Evolutionary conservation across 2,329 filamentous ascomycete genomes (phyloP), one percentile per base, ranked within the genome.

Genomic region (Elsinoe australis): DNA sequence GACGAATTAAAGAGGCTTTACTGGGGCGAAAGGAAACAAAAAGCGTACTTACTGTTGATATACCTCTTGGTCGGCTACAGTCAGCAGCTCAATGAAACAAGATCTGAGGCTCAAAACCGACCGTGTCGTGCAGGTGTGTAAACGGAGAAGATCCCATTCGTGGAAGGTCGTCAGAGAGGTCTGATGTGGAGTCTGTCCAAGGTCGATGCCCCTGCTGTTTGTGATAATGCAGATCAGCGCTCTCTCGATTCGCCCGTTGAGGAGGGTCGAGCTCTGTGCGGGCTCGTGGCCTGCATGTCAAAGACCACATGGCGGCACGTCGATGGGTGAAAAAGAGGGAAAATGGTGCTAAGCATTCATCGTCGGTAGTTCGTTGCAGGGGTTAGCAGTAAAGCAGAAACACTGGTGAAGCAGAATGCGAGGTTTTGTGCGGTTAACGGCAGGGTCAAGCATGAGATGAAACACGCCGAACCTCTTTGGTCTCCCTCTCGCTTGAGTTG

Each of bases 221-320:
- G 15, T 31, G 22, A 31, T 32, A 44, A 44, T 32, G 39, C 39
- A 32, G 39, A 44, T 44, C 39, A 44, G 28, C 10, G 26, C 22
- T 12, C 10, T 15, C 22, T 9, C 36, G 19, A 41, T 41, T 41
- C 36, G 36, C 22, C 18, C 12, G 19, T 41, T 22, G 28, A 41
- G 28, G 21, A 26, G 36, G 36, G 36, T 24, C 36, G 28, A 41
- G 36, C 36, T 41, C 36, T 41, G 36, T 6, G 6, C 9, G 28
- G 36, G 17, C 12, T 41, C 36, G 36, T 41, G 36, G 36, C 36
- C 15, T 21, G 28, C 21, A 24, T 44, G 39, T 44, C 39, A 44
- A 44, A 44, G 39, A 32, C 39, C 39, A 44, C 39, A 29, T 17
- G 39, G 39, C 39, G 39, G 39, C 39, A 31, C 39, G 39, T 29